phyloP scores from a whole-genome alignment of 2,329 filamentous ascomycete species.

The Colletotrichum noveboracense region DNA sequence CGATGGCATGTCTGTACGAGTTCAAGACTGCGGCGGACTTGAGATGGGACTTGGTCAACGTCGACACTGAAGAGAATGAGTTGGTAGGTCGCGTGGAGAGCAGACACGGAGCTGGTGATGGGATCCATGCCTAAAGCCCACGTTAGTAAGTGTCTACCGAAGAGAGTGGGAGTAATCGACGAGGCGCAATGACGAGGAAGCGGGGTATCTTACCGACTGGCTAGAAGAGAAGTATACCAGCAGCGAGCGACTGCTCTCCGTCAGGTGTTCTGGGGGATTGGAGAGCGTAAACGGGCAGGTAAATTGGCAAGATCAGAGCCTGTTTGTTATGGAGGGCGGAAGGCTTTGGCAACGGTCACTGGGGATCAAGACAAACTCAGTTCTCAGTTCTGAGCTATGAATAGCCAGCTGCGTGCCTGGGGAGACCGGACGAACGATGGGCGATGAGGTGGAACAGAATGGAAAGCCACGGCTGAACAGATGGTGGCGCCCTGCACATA shows the following conservation, averaged over 20 bases:
- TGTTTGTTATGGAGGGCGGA: not conserved
- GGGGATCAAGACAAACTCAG: not conserved
- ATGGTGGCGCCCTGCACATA: not conserved
- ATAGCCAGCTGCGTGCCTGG: not conserved
- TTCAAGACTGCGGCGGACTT: constrained; percentile 32
- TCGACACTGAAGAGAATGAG: constrained; percentile 23
- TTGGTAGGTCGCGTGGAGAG: constrained; percentile 10
- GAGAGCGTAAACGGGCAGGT: not conserved
- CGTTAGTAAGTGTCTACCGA: not conserved
- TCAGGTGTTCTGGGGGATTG: not conserved
- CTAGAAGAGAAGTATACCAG: not conserved
- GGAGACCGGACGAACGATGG: not conserved
- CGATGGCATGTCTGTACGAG: constrained; percentile 35
- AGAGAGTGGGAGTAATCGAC: not conserved
- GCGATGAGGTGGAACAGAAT: not conserved
- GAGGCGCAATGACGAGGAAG: not conserved
- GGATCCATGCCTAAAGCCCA: not conserved
- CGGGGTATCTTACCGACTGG: not conserved
- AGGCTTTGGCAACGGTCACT: not conserved
- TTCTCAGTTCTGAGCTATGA: not conserved
- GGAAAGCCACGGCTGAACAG: not conserved
- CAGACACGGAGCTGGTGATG: not conserved
- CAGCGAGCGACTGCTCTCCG: not conserved
- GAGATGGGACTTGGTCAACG: constrained; percentile 29
- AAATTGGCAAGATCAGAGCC: not conserved